Base-by-base conservation (phyloP, 2,329 filamentous ascomycete species). In the Aureobasidium sp. region DNA sequence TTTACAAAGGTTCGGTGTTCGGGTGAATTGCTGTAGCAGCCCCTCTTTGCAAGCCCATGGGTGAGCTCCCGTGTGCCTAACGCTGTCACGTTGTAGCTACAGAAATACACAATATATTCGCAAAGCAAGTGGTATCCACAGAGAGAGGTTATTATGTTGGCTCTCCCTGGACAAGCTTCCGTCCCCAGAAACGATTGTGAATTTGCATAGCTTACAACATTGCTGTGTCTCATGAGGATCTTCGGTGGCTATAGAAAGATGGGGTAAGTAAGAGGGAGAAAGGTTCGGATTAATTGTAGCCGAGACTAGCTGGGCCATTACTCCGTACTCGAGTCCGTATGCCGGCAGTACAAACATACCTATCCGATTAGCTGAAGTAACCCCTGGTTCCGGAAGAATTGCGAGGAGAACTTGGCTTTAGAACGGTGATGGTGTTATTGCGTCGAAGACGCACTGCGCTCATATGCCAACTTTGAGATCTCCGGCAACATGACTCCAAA, bases 401-500 rank as follows among this genome's bases (percentile, higher is more conserved):
- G 42, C 27, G 13, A 37, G 13, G 15, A 37, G 10, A 15, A 15
- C 27, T 4, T 29, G 9, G 4, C 27, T 5, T 29, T 9, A 29
- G 4, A 29, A 4, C 27, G 27, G 27, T 9, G 27, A 29, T 29
- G 4, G 27, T 29, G 27, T 29, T n/a, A n/a, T n/a, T n/a, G n/a
- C n/a, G n/a, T n/a, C n/a, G n/a, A n/a, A n/a, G n/a, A n/a, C n/a
- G n/a, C n/a, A n/a, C n/a, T n/a, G n/a, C n/a, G 21, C 11, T 43
- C 43, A 46, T 8, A 62, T 33, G 9, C 71, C 76, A 35, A 78
- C 75, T 67, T 78, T 74, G 55, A 78, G 72, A 62, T 65, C 71
- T 4, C 78, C 78, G 62, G 74, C 67, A 2, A 80, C 73, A 65
- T 74, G 69, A 0, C 69, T 66, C 78, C 78, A 80, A 63, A 80